Evolutionary conservation across 805 yeast genomes (phyloP), one percentile per base, ranked within the genome.

Genomic region (Kodamaea kaohsiungensis): DNA sequence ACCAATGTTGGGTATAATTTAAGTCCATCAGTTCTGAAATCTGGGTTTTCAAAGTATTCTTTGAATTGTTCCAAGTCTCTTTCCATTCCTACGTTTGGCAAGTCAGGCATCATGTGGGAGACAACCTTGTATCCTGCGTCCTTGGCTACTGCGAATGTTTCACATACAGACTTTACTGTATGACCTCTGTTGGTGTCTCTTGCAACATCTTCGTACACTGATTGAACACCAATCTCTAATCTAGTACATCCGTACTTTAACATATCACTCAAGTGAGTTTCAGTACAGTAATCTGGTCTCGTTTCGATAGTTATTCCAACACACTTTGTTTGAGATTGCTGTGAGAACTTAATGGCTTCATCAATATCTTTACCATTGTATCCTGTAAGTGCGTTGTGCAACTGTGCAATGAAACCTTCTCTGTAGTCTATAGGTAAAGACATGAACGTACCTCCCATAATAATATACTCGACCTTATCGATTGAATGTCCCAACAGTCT

Each of bases 401-500:
- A 74, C 63, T 89, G 91, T 13, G 91, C 82, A 56, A 95, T 92
- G 65, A 95, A 95, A 53, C 78, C 82, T 68, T 95, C 99, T 56
- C 99, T 79, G 72, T 95, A 95, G 51, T 88, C 93, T 50, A 84
- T 81, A 15, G 97, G 96, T 56, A 95, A 78, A 1, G 96, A 88
- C 99, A 95, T 95, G 70, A 95, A 95, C 0, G 99, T 95, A 59
- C 99, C 99, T 52, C 99, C 99, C 99, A 95, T 95, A 59, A 95
- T 87, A 59, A 95, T 95, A 68, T 95, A 95, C 70, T 95, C 99
- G 12, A 95, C 99, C 67, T 95, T 95, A 68, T 95, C 99, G 46
- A 95, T 93, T 1, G 96, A 87, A 67, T 95, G 99, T 12, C 99
- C 99, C 56, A 95, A 78, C 70, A 89, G 97, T 61, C 97, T 84